Base-by-base conservation (phyloP, 495 filamentous ascomycete genomes). In the Xylaria palmicola region DNA sequence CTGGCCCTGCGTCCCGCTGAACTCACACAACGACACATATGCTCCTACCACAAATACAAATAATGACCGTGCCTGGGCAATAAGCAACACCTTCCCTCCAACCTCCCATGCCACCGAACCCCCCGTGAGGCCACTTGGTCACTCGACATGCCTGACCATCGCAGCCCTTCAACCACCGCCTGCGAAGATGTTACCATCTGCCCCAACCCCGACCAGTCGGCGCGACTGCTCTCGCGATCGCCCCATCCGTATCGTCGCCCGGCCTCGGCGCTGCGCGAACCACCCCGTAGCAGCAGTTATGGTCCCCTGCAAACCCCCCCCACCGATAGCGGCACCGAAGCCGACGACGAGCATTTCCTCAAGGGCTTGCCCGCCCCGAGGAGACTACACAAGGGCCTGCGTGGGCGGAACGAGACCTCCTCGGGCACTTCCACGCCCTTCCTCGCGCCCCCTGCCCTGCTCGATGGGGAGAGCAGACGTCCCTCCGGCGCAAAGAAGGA, bases 311-410 rank as follows among this genome's bases (percentile, higher is more conserved):
- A n/a, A n/a, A n/a, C n/a, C n/a, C n/a, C n/a, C n/a, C 81, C 83
- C 12, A 94, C 91, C 74, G 91, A 96, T 54, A 94, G 91, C 68
- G 92, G 92, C 47, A 95, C 91, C 10, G 92, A 97, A 67, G 90
- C 92, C 15, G 90, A 97, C 67, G 92, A 97, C 78, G 92, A 96
- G 52, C 79, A 84, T 62, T 84, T 92, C 62, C 79, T 96, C 63
- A 90, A 87, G 68, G 90, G 91, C 4, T 72, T 96, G 30, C 92
- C 92, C 1, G 89, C 91, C 0, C 89, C 92, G 1, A 87, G 83
- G 26, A 81, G 87, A 37, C 81, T 85, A 17, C 85, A 86, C 57
- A 97, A 97, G 68, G 92, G 92, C 3, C 73, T 96, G 27, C 74
- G 82, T 43, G 83, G 80, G 6, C 71, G 65, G 53, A 83, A 83